Conservation (phyloP, 139 green algal species). For the Chlamydomonas urium region DNA sequence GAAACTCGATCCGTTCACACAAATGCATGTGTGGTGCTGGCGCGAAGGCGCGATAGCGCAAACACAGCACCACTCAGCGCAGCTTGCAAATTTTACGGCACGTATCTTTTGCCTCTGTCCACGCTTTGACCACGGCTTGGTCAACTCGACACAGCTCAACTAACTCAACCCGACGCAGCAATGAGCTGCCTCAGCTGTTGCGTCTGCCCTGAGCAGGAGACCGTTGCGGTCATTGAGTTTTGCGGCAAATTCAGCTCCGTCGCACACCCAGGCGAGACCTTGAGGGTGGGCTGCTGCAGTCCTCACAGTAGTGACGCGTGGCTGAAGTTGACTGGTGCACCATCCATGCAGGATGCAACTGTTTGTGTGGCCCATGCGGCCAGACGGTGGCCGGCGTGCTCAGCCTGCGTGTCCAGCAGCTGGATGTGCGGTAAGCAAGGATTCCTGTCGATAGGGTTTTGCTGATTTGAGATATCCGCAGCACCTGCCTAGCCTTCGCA, state of each 20-base stretch:
- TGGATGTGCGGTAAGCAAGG: no score
- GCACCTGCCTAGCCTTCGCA: no score
- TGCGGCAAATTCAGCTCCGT: slow-evolving; percentile 10
- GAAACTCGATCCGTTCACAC: no score
- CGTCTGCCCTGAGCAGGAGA: slow-evolving; percentile 34
- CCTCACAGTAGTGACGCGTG: neutral
- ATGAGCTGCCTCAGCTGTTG: slow-evolving; percentile 15
- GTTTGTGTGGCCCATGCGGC: neutral
- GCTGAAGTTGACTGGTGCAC: neutral
- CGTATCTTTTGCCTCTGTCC: no score
- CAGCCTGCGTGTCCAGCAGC: slow-evolving; percentile 62
- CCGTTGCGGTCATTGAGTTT: slow-evolving; percentile 21
- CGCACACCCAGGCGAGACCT: neutral
- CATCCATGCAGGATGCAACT: neutral
- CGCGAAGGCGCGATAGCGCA: no score
- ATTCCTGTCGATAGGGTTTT: no score
- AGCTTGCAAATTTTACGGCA: neutral
- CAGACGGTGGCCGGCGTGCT: slow-evolving; percentile 37
- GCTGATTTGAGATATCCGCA: no score
- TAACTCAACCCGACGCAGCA: no score
- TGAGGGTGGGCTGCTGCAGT: neutral
- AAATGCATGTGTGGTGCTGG: no score
- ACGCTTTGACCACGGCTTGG: no score
- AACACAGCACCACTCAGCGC: neutral
- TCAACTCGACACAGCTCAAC: neutral